Base-by-base conservation (phyloP, 2,329 filamentous ascomycete genomes). In the Stachybotrys chartarum region DNA sequence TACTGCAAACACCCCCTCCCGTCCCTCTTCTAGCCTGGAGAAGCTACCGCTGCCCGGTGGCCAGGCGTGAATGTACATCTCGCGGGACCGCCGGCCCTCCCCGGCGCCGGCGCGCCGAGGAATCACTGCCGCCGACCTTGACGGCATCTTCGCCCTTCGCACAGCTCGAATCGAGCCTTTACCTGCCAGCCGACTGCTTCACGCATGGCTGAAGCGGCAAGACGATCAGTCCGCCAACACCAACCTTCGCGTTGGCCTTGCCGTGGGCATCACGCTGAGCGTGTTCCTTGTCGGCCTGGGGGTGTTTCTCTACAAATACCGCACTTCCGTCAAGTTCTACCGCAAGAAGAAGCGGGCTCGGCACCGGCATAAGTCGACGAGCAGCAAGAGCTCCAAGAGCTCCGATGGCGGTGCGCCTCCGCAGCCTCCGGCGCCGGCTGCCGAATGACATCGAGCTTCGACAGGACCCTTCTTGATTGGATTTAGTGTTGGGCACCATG, bases 171-270 rank as follows among this genome's bases (percentile, higher is more conserved):
- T 6, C 47, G 47, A 18, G 47, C 12, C 3, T 6, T 14, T 3
- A 18, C 5, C 5, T 30, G n/a, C 12, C 30, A 30, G 5, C 30
- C n/a, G 12, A 5, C 11, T 12, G 18, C 49, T 51, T 31, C 49
- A 51, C 56, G 48, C 42, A 44, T 57, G 32, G 45, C 30, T 51
- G n/a, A 59, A 58, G 51, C 62, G 65, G 16, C 66, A 68, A 52
- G 57, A 58, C 39, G 61, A 63, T 48, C 58, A 63, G 6, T 53
- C 59, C 50, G 61, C 69, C 16, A 68, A 72, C 45, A 70, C 68
- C 39, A 73, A 76, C 60, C 66, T 69, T 53, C 73, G 70, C 39
- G 77, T 76, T 54, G 75, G 75, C 54, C 65, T 76, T 56, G 68
- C 74, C 4, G 70, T 78, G 49, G 75, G 71, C 56, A 63, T 78